Conservation (phyloP, 768 basidiomycete genomes). For the Mycena indigotica region DNA sequence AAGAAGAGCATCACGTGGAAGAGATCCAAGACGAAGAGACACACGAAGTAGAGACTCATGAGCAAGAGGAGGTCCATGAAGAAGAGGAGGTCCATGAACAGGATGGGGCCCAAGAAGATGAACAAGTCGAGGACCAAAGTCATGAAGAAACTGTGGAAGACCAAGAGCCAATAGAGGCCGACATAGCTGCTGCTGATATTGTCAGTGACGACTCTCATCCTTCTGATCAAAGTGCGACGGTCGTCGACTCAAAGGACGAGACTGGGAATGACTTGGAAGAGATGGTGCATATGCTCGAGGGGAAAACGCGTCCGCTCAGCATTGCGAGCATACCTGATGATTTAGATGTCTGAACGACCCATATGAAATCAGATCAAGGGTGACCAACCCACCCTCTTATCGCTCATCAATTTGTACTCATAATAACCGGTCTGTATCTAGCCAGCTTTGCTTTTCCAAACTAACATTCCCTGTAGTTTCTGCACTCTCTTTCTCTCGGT, state of each 20-base stretch:
- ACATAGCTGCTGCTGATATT: slow-evolving; percentile 11
- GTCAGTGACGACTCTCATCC: slow-evolving; percentile 19
- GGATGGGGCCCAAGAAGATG: slow-evolving; percentile 18
- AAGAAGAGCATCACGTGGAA: slow-evolving; percentile 11
- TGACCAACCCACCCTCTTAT: background rate
- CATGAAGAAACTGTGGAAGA: slow-evolving; percentile 27
- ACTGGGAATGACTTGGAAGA: slow-evolving; percentile 56
- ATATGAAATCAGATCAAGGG: background rate
- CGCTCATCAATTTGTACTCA: background rate
- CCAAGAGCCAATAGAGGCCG: slow-evolving; percentile 18
- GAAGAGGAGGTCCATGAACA: slow-evolving; percentile 20
- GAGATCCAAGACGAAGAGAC: slow-evolving; percentile 14
- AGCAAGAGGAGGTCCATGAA: slow-evolving; percentile 15
- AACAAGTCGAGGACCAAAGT: slow-evolving; percentile 18
- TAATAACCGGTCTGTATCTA: background rate
- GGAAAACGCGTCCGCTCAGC: slow-evolving; percentile 45
- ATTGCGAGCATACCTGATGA: slow-evolving; percentile 56
- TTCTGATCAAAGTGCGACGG: slow-evolving; percentile 18
- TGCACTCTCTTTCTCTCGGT: background rate
- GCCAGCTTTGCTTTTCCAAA: background rate
- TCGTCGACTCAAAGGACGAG: slow-evolving; percentile 20
- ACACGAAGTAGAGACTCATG: slow-evolving; percentile 26
- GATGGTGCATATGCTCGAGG: slow-evolving; percentile 68
- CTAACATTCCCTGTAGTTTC: background rate
- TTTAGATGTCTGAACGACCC: slow-evolving; percentile 16